Conservation (phyloP, 495 filamentous ascomycete species). For the Aspergillus nanangensis region DNA sequence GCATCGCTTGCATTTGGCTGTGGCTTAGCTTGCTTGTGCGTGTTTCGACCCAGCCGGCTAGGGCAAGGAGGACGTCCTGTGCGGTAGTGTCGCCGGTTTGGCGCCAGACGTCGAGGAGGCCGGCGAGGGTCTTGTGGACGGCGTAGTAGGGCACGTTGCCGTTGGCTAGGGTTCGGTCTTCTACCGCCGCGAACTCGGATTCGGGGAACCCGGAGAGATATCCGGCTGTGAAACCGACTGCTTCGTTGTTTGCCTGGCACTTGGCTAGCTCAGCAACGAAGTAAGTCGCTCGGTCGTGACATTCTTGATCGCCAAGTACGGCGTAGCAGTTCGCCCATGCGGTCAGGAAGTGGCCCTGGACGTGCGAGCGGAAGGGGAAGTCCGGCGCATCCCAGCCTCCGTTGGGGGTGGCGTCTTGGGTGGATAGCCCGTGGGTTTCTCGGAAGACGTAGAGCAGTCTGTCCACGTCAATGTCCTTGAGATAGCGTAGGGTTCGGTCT, state of each 20-base stretch:
- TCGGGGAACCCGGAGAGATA: slow-evolving; percentile 2
- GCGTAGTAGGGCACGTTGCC: slow-evolving; percentile 1
- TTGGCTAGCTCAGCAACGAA: background rate
- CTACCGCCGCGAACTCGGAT: background rate
- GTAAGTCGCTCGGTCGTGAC: background rate
- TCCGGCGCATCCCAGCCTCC: background rate
- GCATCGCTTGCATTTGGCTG: background rate
- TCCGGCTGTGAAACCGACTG: background rate
- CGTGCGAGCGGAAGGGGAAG: slow-evolving; percentile 1
- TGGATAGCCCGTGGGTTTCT: background rate
- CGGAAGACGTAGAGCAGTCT: background rate
- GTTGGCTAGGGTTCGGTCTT: background rate
- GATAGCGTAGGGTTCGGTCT: background rate
- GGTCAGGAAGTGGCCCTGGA: background rate
- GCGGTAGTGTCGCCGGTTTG: background rate
- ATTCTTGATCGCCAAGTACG: background rate
- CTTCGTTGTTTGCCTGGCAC: background rate
- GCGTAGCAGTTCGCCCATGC: slow-evolving; percentile 1
- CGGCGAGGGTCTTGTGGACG: background rate
- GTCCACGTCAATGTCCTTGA: background rate
- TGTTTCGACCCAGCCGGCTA: background rate
- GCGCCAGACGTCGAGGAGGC: slow-evolving; percentile 1
- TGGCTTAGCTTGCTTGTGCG: background rate
- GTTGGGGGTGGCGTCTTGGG: background rate
- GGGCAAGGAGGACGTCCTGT: background rate